These are phyloP conservation scores for Exophiala aquamarina DNA, from an alignment of 2,329 filamentous ascomycete species.

Conservation along the genomic window DNA sequence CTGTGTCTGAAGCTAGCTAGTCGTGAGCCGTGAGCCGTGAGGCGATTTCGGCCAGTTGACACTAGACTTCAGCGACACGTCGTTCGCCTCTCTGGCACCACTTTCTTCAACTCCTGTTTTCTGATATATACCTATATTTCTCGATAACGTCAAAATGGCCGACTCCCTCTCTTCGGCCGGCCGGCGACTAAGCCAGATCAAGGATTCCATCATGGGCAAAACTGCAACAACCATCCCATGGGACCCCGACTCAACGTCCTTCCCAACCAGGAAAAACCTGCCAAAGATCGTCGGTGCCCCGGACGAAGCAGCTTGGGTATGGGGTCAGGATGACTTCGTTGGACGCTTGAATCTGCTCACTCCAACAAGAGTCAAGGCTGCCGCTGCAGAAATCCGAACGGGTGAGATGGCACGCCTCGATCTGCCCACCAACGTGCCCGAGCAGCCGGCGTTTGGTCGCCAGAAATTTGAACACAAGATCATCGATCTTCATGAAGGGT, in stretches of 20 bases:
- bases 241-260: slow-evolving; percentile 53
- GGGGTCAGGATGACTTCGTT: slow-evolving; percentile 52
- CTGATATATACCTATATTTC: no score
- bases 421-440: slow-evolving; percentile 53
- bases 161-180: slow-evolving; percentile 22
- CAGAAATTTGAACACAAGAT: slow-evolving; percentile 57
- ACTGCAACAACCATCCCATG: slow-evolving; percentile 51
- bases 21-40: no score
- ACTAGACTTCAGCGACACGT: no score
- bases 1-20: no score
- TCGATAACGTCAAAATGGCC: slow-evolving; percentile 5
- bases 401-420: slow-evolving; percentile 59
- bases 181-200: slow-evolving; percentile 43
- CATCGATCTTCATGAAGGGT: slow-evolving; percentile 39
- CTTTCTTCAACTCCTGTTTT: no score
- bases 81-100: no score
- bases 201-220: slow-evolving; percentile 47
- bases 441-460: slow-evolving; percentile 54
- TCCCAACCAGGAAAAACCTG: slow-evolving; percentile 55
- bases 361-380: slow-evolving; percentile 53
- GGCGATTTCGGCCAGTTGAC: no score
- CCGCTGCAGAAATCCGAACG: slow-evolving; percentile 53
- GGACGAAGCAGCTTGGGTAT: slow-evolving; percentile 59
- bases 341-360: slow-evolving; percentile 59
- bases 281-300: slow-evolving; percentile 54